Evolutionary conservation across 306 rosid genomes (phyloP), one percentile per base, ranked within the genome.

Genomic region (Vigna angularis): DNA sequence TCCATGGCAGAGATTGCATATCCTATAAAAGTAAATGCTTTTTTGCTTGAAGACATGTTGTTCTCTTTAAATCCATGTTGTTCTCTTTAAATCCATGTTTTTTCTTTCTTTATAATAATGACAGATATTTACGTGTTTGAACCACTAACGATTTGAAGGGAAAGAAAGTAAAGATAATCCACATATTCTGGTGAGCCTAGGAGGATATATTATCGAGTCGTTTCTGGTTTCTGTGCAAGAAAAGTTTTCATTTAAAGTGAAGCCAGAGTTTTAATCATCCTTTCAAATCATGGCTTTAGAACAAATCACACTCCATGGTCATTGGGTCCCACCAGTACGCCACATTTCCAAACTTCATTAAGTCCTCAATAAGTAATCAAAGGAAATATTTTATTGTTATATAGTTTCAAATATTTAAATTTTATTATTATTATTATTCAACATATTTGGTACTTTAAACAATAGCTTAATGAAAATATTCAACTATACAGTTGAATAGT

Each of bases 61-160:
- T 16, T 63, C 7, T 62, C n/a, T 3, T 7, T 8, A 36, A n/a
- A n/a, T 63, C 15, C 69, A 4, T 32, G 47, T n/a, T 32, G n/a
- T n/a, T 63, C 7, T 62, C n/a, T 3, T 7, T 8, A 36, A n/a
- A n/a, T 63, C 15, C 69, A 4, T 32, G 47, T n/a, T 32, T 3
- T 3, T 20, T 12, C 38, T 4, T 63, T 63, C 48, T 16, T 34
- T 63, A 36, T 36, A 8, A 36, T 36, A 4, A 9, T n/a, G 24
- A n/a, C 69, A 63, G n/a, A 26, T 34, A n/a, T 20, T n/a, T 64
- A 64, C 49, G 8, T 64, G 28, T 64, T n/a, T 36, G 17, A 64
- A 47, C 8, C 14, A 34, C 6, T 7, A 26, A 22, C 16, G 56
- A 42, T 26, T 53, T 55, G 17, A 36, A 5, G 36, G 5, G 65